These are phyloP conservation scores for Metschnikowia similis DNA, from an alignment of 805 yeast species.

Conservation along the genomic window DNA sequence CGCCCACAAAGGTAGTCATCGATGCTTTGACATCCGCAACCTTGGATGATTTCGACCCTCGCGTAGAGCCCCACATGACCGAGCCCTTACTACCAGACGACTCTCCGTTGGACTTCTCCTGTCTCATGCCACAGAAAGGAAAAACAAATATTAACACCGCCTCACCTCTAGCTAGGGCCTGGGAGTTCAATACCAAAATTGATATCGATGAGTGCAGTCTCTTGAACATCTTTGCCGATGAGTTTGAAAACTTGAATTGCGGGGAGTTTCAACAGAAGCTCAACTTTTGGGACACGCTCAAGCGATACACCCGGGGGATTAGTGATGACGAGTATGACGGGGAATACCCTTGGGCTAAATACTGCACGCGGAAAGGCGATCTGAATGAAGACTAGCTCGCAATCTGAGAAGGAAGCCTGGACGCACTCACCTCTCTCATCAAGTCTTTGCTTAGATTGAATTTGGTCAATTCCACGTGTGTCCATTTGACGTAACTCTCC, in stretches of 20 bases:
- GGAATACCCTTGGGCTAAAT: slow-evolving; percentile 18
- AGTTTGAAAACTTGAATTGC: slow-evolving; percentile 12
- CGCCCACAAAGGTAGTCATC: background rate
- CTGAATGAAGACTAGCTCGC: background rate
- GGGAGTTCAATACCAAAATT: slow-evolving; percentile 10
- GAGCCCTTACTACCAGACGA: slow-evolving; percentile 14
- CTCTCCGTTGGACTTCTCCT: slow-evolving; percentile 13
- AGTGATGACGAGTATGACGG: slow-evolving; percentile 14
- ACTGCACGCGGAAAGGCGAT: slow-evolving; percentile 1
- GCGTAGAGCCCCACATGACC: slow-evolving; percentile 16
- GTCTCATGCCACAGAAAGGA: slow-evolving; percentile 7
- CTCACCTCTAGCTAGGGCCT: slow-evolving; percentile 14
- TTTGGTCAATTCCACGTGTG: slow-evolving; percentile 11
- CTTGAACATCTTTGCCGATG: slow-evolving; percentile 15
- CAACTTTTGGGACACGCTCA: slow-evolving; percentile 9
- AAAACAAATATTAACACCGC: slow-evolving; percentile 10
- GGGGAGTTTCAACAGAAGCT: background rate
- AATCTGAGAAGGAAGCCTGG: background rate
- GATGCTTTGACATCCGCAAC: slow-evolving; percentile 8
- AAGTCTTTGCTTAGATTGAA: background rate
- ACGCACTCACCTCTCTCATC: background rate
- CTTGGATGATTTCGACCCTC: slow-evolving; percentile 9
- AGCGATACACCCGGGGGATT: slow-evolving; percentile 9
- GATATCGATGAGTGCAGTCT: slow-evolving; percentile 13
- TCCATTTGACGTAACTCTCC: slow-evolving; percentile 11